These are phyloP conservation scores for Epicoccum nigrum DNA, from an alignment of 2,329 filamentous ascomycete genomes.

Conservation along the genomic window DNA sequence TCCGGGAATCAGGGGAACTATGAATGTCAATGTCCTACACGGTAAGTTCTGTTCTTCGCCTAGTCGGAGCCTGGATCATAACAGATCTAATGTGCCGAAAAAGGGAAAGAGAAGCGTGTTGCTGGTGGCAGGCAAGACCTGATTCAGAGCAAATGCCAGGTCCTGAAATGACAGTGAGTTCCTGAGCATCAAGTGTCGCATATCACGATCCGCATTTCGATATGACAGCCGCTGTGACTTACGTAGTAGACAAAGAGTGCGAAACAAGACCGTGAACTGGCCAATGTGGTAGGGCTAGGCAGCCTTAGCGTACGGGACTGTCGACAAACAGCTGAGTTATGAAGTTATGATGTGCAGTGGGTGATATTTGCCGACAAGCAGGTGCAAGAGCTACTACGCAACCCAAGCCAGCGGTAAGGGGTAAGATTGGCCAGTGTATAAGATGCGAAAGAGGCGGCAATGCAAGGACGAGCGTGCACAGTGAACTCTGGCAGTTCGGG, in stretches of 20 bases:
- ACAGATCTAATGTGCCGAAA: constrained; percentile 39
- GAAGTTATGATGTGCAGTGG: constrained; percentile 41
- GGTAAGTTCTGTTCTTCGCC: constrained; percentile 35
- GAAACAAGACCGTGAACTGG: constrained; percentile 39
- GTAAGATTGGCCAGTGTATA: constrained; percentile 34
- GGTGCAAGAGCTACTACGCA: constrained; percentile 27
- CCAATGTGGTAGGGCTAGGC: constrained; percentile 36
- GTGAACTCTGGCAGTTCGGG: constrained; percentile 33
- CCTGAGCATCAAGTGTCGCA: constrained; percentile 40
- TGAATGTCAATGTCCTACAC: constrained; percentile 42
- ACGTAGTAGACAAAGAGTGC: constrained; percentile 46
- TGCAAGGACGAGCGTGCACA: constrained; percentile 40
- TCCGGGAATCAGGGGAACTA: constrained; percentile 45
- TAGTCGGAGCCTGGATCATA: constrained; percentile 35
- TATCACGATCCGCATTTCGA: constrained; percentile 39
- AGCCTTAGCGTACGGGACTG: constrained; percentile 32
- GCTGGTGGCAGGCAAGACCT: constrained; percentile 36
- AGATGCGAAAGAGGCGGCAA: constrained; percentile 30
- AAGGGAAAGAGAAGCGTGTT: constrained; percentile 35
- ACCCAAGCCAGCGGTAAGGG: constrained; percentile 33
- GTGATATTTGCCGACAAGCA: constrained; percentile 31
- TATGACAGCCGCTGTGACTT: constrained; percentile 42
- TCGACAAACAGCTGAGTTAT: constrained; percentile 27
- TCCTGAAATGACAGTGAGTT: constrained; percentile 45
- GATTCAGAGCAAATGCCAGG: constrained; percentile 47